phyloP scores from a whole-genome alignment of 768 basidiomycete species.

The Pholiota molesta region DNA sequence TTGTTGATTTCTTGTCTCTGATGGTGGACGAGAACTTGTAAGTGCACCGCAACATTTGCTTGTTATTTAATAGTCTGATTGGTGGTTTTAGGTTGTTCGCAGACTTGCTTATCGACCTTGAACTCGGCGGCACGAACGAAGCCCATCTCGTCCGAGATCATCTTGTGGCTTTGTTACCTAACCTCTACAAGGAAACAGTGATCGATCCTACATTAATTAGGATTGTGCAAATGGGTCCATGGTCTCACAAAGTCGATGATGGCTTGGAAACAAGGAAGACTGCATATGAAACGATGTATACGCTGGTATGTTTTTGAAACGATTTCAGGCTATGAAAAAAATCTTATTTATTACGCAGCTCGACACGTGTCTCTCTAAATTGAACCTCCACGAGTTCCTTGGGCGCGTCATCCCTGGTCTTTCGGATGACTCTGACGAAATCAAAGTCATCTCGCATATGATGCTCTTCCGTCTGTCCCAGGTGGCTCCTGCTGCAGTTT shows the following conservation, averaged over 20 bases:
- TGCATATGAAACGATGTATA: slow-evolving; percentile 97
- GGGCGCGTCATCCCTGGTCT: slow-evolving; percentile 81
- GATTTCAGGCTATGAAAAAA: not conserved
- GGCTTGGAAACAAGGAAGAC: slow-evolving; percentile 96
- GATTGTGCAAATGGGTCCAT: slow-evolving; percentile 95
- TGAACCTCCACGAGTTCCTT: slow-evolving; percentile 88
- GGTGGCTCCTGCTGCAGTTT: slow-evolving; percentile 81
- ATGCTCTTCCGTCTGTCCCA: slow-evolving; percentile 91
- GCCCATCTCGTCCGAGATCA: slow-evolving; percentile 91
- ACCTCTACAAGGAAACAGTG: slow-evolving; percentile 83
- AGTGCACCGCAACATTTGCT: slow-evolving; percentile 24
- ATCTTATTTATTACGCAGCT: slow-evolving; percentile 48
- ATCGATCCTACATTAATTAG: slow-evolving; percentile 81
- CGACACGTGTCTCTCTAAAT: slow-evolving; percentile 86
- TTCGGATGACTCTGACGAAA: slow-evolving; percentile 90
- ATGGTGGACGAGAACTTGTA: slow-evolving; percentile 92
- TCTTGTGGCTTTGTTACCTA: slow-evolving; percentile 72
- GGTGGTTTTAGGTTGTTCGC: slow-evolving; percentile 71
- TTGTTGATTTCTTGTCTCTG: slow-evolving; percentile 89
- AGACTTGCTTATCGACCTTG: slow-evolving; percentile 86
- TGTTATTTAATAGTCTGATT: not conserved
- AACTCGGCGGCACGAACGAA: slow-evolving; percentile 97
- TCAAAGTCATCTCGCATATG: slow-evolving; percentile 96
- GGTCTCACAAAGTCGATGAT: slow-evolving; percentile 97
- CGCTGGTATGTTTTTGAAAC: slow-evolving; percentile 59